Evolutionary conservation across 2,329 filamentous ascomycete genomes (phyloP), one percentile per base, ranked within the genome.

Genomic region (Scortechinia acanthostroma): DNA sequence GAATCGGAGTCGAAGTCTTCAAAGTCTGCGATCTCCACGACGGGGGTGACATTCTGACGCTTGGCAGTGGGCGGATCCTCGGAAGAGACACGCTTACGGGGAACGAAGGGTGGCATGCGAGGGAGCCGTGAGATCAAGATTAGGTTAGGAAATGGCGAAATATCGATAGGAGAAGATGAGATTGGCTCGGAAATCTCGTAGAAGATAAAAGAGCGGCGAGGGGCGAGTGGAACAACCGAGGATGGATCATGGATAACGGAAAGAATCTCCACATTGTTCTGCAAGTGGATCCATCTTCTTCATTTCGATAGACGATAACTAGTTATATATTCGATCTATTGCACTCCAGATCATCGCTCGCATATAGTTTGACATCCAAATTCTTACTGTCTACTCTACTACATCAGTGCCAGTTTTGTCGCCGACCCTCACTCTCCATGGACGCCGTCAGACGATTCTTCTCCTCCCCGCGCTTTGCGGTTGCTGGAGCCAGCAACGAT

Each of bases 31-130:
- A 17, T 17, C 20, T 40, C 6, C 13, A 19, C 35, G n/a, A n/a
- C n/a, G n/a, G 25, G 25, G 25, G n/a, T 30, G 10, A n/a, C 25
- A 30, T 30, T 10, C 10, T 40, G 35, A 6, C 35, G 35, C 17
- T 40, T 40, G 10, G 35, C 10, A 10, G 10, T 10, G 17, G 35
- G 35, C 10, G 6, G 35, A 19, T 40, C 35, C 35, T 40, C 35
- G 10, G 35, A 40, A 17, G 35, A 40, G 35, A 40, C 35, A 17
- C 35, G 35, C 35, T 40, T 40, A 17, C 35, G 35, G 17, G 35
- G 35, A 17, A 40, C 6, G 17, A 40, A 40, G 6, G 35, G 35
- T 40, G 35, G 35, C 35, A 40, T 40, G 35, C 35, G 17, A 6
- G 17, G 35, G 25, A 30, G n/a, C n/a, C n/a, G n/a, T n/a, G n/a